Evolutionary conservation across 768 basidiomycete genomes (phyloP), one percentile per base, ranked within the genome.

Genomic region (Piloderma croceum): DNA sequence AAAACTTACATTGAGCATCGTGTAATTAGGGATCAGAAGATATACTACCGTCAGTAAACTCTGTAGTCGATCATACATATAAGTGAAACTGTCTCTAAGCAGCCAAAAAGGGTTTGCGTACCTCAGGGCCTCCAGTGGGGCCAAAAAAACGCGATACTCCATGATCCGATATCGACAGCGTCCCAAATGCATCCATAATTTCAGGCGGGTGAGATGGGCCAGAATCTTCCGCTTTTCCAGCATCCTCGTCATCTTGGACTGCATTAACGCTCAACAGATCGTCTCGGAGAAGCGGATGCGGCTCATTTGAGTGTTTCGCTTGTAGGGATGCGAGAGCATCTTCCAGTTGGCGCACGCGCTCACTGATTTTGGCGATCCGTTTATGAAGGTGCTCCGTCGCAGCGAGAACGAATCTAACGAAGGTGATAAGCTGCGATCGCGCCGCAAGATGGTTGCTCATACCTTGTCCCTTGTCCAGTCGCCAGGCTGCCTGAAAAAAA

Each of bases 401-500:
- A 4, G 79, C 79, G 27, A 81, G 64, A 12, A 81, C 78, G 44
- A 78, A 78, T 2, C 71, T 72, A 31, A 31, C 23, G 19, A 9
- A 19, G 7, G 35, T 21, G 39, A 33, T 31, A 39, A 41, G n/a
- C 40, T 31, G 31, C 19, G 19, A 33, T 23, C 10, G 24, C n/a
- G 27, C 21, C 10, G 19, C 18, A 5, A 19, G 31, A 36, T 39
- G 17, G 31, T 23, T 41, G 44, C 49, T 22, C 56, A 7, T 55
- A 77, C 81, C 85, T 73, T 40, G 82, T 83, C 44, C 82, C 82
- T 59, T 86, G 80, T 10, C 83, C 83, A n/a, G 83, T 85, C 0
- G 83, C 74, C n/a, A 86, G 64, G 51, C 79, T 83, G 18, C 81
- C 81, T 83, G 44, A 46, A 39, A 31, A 32, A 5, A 31, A 37